These are phyloP conservation scores for Homolaphlyctis polyrhiza DNA, from an alignment of 371 early-diverging fungal species.

Conservation along the genomic window DNA sequence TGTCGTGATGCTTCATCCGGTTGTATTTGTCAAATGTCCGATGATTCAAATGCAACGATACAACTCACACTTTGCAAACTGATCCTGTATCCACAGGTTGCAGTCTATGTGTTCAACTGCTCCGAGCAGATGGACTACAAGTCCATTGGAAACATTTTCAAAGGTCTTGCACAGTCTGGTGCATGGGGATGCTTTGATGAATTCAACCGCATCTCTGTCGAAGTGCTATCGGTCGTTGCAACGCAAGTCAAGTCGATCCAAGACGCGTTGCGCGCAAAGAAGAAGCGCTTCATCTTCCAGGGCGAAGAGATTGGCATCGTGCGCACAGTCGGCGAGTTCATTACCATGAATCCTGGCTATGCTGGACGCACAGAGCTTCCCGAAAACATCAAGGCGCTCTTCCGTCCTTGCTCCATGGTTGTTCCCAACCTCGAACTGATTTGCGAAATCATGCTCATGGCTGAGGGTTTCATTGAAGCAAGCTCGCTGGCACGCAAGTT, in stretches of 20 bases:
- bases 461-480: conserved; percentile 63
- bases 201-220: conserved; percentile 62
- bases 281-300: conserved; percentile 60
- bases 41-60: too few relatives aligned
- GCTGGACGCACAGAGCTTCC: conserved; percentile 63
- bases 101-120: conserved; percentile 26
- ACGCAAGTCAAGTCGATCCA: conserved; percentile 63
- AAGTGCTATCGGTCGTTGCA: conserved; percentile 60
- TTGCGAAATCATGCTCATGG: conserved; percentile 66
- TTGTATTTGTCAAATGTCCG: too few relatives aligned
- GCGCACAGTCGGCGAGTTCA: conserved; percentile 52
- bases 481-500: conserved; percentile 54
- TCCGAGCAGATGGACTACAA: conserved; percentile 63
- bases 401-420: conserved; percentile 62
- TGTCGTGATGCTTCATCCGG: too few relatives aligned
- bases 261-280: conserved; percentile 54
- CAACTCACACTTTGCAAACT: too few relatives aligned
- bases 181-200: conserved; percentile 70
- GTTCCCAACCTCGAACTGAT: conserved; percentile 63
- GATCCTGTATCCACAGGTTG: too few relatives aligned
- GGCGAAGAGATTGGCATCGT: conserved; percentile 56
- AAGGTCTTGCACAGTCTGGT: conserved; percentile 56
- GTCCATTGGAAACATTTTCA: conserved; percentile 61
- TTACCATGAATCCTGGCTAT: conserved; percentile 67
- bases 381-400: conserved; percentile 60